Percentiles rank a stretch among this genome's conserved stretches.
Conservation (phyloP, 164 flowering plant species). For the Tetrastigma voinierianum region DNA sequence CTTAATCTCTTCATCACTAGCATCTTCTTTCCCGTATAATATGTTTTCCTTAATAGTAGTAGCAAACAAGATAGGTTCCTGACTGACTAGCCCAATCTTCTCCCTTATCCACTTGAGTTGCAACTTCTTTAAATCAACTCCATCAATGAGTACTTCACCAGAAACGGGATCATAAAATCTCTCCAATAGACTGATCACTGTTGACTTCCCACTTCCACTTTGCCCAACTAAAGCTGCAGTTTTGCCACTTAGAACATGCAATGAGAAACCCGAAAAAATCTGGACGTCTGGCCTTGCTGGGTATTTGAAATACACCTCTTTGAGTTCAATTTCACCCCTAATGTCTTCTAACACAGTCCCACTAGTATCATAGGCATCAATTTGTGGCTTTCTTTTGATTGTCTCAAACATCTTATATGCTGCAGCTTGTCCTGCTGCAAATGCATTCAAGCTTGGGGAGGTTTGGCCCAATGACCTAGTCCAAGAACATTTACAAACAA, state of each 20-base stretch:
- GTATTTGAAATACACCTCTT: constrained; percentile 67
- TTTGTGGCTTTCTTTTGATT: constrained; percentile 51
- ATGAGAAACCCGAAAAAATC: constrained; percentile 66
- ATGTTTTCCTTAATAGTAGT: constrained; percentile 70
- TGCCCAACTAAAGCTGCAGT: constrained; percentile 86
- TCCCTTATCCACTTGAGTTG: constrained; percentile 65
- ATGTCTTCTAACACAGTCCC: constrained; percentile 56
- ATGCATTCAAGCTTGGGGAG: constrained; percentile 51
- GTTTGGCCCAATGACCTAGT: constrained; percentile 61
- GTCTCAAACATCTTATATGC: constrained; percentile 80
- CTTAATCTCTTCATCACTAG: constrained; percentile 58
- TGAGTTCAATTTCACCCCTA: constrained; percentile 69
- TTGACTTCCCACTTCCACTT: constrained; percentile 93
- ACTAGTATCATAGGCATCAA: constrained; percentile 46
- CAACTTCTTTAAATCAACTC: constrained; percentile 49
- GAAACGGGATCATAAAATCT: constrained; percentile 85
- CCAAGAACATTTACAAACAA: neutral
- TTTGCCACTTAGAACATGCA: constrained; percentile 51
- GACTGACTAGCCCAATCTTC: constrained; percentile 73
- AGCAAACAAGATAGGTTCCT: constrained; percentile 70
- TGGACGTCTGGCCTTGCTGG: constrained; percentile 82
- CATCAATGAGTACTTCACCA: constrained; percentile 79
- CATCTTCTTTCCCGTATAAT: constrained; percentile 67
- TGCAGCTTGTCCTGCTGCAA: constrained; percentile 77
- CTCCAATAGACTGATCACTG: constrained; percentile 71